Evolutionary conservation across 768 basidiomycete genomes (phyloP).

Genomic region (Panaeolus papilionaceus): DNA sequence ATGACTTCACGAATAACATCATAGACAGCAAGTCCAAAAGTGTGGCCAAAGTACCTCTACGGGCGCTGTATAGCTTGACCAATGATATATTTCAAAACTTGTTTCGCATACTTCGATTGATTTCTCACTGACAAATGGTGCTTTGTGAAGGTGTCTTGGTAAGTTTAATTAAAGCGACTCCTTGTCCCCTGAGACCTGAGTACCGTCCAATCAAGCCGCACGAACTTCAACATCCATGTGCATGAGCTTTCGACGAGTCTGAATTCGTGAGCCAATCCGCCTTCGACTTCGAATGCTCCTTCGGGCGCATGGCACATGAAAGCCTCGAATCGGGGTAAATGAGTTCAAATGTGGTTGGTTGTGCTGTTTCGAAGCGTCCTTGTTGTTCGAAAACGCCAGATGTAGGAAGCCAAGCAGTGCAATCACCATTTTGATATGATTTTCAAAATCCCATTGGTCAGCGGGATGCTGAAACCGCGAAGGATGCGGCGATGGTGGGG

Average conservation of each 20-base stretch:
- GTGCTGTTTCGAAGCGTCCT: neutral
- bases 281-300: neutral
- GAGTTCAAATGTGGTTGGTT: neutral
- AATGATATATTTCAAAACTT: neutral
- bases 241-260: neutral
- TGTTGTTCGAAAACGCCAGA: neutral
- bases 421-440: neutral
- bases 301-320: neutral
- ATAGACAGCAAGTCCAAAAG: neutral
- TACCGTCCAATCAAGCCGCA: neutral
- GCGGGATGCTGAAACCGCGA: neutral
- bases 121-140: neutral
- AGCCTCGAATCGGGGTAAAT: neutral
- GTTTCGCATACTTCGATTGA: neutral
- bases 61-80: too few relatives aligned
- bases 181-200: neutral
- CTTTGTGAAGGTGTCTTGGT: neutral
- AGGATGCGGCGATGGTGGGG: constrained; percentile 4
- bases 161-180: neutral
- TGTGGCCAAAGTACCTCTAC: neutral
- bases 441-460: constrained; percentile 8
- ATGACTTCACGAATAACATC: too few relatives aligned
- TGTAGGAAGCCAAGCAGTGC: neutral
- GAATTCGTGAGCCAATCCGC: neutral
- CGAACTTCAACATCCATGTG: neutral